A percentile compares a stretch with the other conserved stretches of the same genome.
Conservation (phyloP, 129 eudicot species). For the Scalesia atractyloides region DNA sequence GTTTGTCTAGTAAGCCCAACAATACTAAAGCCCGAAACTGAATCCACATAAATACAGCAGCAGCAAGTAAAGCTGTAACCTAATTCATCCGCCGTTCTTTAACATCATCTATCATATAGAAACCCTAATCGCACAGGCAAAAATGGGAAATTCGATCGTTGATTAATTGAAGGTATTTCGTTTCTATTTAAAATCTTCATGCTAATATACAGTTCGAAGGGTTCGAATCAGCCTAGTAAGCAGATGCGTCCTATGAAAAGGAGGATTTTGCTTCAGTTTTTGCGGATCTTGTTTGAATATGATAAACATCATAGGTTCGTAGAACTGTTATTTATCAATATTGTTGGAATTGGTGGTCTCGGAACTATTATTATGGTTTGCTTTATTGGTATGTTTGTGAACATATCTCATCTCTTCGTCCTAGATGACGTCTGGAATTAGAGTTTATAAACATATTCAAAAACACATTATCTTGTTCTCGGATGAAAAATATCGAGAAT, state of each 20-base stretch:
- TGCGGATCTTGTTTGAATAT: background rate
- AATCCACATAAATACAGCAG: background rate
- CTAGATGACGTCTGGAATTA: conserved; percentile 19
- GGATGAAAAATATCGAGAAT: too few species aligned
- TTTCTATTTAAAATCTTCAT: background rate
- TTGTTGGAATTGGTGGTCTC: conserved; percentile 19
- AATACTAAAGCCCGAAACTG: background rate
- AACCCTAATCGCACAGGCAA: background rate
- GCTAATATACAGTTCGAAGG: background rate
- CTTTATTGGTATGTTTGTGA: background rate
- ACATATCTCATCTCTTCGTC: background rate
- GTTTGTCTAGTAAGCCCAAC: background rate
- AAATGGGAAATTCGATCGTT: background rate
- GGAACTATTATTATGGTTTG: background rate
- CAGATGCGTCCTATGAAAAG: background rate
- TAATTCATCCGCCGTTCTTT: background rate
- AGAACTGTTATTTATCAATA: background rate
- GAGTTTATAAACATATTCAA: too few species aligned
- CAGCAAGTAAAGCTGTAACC: background rate
- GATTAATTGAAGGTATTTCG: background rate
- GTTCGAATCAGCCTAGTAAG: background rate
- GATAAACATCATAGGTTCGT: background rate
- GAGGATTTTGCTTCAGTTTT: background rate
- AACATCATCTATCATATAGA: background rate
- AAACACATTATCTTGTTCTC: too few species aligned